Evolutionary conservation across 2,329 filamentous ascomycete genomes (phyloP), one percentile per base, ranked within the genome.

Genomic region (Scolecobasidium constrictum): DNA sequence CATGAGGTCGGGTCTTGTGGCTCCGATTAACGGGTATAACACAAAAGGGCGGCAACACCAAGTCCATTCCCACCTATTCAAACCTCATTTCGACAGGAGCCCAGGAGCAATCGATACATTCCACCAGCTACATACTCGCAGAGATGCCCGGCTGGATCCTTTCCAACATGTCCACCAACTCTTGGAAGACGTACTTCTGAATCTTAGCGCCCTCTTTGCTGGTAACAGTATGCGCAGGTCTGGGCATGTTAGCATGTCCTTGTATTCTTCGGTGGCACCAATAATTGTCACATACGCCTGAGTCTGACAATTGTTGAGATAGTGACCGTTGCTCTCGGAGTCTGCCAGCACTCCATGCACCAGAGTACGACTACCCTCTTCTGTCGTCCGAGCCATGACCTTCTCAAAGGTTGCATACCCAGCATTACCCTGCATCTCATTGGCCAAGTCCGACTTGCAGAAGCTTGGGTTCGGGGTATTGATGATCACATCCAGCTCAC

Each of bases 381-480:
- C 45, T 33, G 44, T 38, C 6, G 22, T 46, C 38, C 45, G 35
- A 4, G 44, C 44, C 21, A 46, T 18, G 17, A 40, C 2, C 11
- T 21, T 4, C 18, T 39, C 35, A 5, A 45, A 3, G 16, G 46
- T 23, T n/a, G 20, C 17, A n/a, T n/a, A 7, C 28, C 34, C 23
- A 45, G 9, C 15, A 34, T n/a, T 9, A 17, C 9, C 5, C 4
- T n/a, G 21, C 49, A 47, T 23, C 48, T 38, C 9, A 43, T 38
- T n/a, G n/a, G n/a, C n/a, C 20, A 51, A 40, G 16, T 40, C 43
- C 7, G 38, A 43, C 5, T 45, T 26, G 34, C 49, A 51, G 15
- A 51, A 23, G 3, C 50, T 47, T 13, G 49, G 50, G 40, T 48
- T 49, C 15, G 46, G 15, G 15, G 35, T 23, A 11, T 48, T 49